These are phyloP conservation scores for Cymbopogon citratus DNA, from an alignment of 176 grass and related monocot genomes.

Conservation along the genomic window DNA sequence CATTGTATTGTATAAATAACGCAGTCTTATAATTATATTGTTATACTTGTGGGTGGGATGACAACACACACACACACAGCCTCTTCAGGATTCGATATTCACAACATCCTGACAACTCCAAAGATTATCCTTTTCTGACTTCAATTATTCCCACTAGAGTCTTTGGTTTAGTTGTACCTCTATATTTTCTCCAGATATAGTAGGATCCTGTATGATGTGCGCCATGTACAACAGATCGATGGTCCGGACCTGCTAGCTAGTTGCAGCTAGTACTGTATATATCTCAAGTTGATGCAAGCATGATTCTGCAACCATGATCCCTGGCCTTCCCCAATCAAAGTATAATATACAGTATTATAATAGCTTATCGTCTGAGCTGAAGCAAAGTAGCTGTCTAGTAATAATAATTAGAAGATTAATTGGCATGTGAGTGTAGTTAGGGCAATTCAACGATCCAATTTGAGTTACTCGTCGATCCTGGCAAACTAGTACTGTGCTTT, in stretches of 20 bases:
- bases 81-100: neutral
- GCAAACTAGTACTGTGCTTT: neutral
- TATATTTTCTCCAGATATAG: conserved; percentile 5
- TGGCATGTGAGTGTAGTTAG: conserved; percentile 23
- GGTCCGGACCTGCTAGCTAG: neutral
- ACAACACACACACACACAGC: neutral
- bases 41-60: neutral
- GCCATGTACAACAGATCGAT: neutral
- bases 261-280: neutral
- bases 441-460: conserved; percentile 19
- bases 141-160: conserved; percentile 17
- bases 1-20: neutral
- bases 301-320: conserved; percentile 2
- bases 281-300: conserved; percentile 28
- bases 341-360: neutral
- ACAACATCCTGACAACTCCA: conserved; percentile 15
- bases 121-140: neutral
- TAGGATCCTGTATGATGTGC: conserved; percentile 6
- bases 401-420: conserved; percentile 7
- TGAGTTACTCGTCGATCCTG: conserved; percentile 7
- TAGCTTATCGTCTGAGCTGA: neutral
- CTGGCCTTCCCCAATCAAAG: neutral
- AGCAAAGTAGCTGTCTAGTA: neutral
- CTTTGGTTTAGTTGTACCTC: conserved; percentile 16
- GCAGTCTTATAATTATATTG: neutral